These are phyloP conservation scores for Cercospora canescens DNA, from an alignment of 2,329 filamentous ascomycete species.

Conservation along the genomic window DNA sequence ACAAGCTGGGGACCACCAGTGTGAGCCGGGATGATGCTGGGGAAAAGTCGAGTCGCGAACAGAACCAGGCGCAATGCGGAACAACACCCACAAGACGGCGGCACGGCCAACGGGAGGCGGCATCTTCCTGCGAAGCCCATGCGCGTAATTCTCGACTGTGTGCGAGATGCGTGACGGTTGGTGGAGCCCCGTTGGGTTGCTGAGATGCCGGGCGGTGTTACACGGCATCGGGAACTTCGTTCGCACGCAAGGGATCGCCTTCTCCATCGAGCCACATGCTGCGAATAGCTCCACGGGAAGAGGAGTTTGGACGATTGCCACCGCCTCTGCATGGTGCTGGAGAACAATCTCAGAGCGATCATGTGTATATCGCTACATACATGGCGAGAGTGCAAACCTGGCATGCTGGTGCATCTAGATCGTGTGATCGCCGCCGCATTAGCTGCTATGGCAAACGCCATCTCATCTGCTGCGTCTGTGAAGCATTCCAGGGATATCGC, in stretches of 20 bases:
- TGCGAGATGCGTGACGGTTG: conserved; percentile 10
- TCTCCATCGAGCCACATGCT: background rate
- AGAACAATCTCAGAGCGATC: too few relatives aligned
- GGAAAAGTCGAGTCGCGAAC: background rate
- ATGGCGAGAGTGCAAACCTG: background rate
- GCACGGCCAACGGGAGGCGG: conserved; percentile 3
- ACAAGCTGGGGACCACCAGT: too few relatives aligned
- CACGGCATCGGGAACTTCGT: conserved; percentile 12
- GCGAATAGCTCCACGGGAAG: background rate
- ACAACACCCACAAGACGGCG: conserved; percentile 3
- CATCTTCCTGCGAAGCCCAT: conserved; percentile 6
- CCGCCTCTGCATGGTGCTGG: background rate
- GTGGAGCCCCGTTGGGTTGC: background rate
- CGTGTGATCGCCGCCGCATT: background rate
- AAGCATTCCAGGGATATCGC: background rate
- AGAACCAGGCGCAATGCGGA: background rate
- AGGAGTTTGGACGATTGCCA: background rate
- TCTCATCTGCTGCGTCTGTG: background rate
- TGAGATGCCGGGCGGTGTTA: conserved; percentile 9
- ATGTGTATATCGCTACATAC: too few relatives aligned
- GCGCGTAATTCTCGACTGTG: conserved; percentile 1
- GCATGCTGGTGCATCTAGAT: background rate
- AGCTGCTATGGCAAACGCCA: background rate
- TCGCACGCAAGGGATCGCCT: conserved; percentile 11
- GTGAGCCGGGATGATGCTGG: conserved; percentile 14